phyloP scores from a whole-genome alignment of 1,139 yeast genomes.

The Suhomyces maxii region DNA sequence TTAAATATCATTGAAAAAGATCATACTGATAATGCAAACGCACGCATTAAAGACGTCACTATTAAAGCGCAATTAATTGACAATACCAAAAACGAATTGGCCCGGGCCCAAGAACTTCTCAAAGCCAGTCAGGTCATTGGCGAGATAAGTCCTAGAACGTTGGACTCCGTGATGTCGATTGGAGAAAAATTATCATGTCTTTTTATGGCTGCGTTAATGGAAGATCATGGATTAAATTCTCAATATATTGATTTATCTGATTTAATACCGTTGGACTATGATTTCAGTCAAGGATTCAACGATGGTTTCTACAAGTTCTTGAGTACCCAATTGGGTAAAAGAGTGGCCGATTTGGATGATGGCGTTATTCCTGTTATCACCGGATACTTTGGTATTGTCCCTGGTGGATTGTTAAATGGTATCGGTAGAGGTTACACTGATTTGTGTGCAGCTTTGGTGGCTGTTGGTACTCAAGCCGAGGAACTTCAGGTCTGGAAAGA shows the following conservation, averaged over 20 bases:
- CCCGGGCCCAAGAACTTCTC: constrained; percentile 64
- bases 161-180: constrained; percentile 86
- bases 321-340: constrained; percentile 58
- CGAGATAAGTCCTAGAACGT: constrained; percentile 84
- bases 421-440: constrained; percentile 98
- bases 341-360: constrained; percentile 45
- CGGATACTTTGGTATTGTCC: constrained; percentile 92
- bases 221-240: constrained; percentile 76
- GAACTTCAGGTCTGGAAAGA: constrained; percentile 98
- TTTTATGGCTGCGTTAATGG: constrained; percentile 81
- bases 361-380: constrained; percentile 84
- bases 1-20: constrained; percentile 71
- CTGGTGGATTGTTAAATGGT: constrained; percentile 89
- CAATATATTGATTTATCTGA: constrained; percentile 76
- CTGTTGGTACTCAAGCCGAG: constrained; percentile 89
- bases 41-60: constrained; percentile 44
- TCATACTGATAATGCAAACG: constrained; percentile 73
- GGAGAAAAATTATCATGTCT: constrained; percentile 93
- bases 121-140: constrained; percentile 90
- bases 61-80: constrained; percentile 50
- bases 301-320: constrained; percentile 66
- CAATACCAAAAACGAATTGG: constrained; percentile 65
- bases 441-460: constrained; percentile 92
- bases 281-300: constrained; percentile 57
- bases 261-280: constrained; percentile 62